These are phyloP conservation scores for Rugiboletus extremiorientalis DNA, from an alignment of 1,284 basidiomycete genomes.

Conservation along the genomic window DNA sequence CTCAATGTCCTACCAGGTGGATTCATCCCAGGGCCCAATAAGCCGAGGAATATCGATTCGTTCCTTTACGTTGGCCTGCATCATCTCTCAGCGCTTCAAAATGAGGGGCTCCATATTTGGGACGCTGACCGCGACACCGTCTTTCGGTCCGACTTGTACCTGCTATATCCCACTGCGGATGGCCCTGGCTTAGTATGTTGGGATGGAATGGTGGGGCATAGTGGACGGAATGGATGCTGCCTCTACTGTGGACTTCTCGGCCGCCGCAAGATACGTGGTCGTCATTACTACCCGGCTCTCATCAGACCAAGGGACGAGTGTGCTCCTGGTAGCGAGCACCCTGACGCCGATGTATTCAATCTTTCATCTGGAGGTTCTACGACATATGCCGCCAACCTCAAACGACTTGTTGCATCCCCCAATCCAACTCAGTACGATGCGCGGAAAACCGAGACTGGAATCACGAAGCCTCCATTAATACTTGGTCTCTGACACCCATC, in stretches of 20 bases:
- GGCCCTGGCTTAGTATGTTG: too few relatives aligned
- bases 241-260: slow-evolving; percentile 1
- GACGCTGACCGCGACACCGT: background rate
- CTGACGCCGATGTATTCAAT: too few relatives aligned
- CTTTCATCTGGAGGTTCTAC: too few relatives aligned
- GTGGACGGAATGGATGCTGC: background rate
- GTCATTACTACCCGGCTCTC: too few relatives aligned
- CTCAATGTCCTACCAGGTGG: background rate
- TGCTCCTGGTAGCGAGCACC: too few relatives aligned
- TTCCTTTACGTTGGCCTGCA: background rate
- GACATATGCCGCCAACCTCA: too few relatives aligned
- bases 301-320: too few relatives aligned
- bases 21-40: background rate
- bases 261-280: too few relatives aligned
- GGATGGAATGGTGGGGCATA: background rate
- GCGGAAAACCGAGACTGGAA: slow-evolving; percentile 23
- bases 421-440: background rate
- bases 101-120: background rate
- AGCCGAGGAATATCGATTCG: background rate
- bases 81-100: background rate
- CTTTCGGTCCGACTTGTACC: background rate
- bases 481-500: fast-evolving
- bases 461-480: background rate
- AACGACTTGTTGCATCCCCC: background rate
- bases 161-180: too few relatives aligned